Evolutionary conservation across 139 green algal genomes (phyloP).

Genomic region (Tetratostichococcus sp.): DNA sequence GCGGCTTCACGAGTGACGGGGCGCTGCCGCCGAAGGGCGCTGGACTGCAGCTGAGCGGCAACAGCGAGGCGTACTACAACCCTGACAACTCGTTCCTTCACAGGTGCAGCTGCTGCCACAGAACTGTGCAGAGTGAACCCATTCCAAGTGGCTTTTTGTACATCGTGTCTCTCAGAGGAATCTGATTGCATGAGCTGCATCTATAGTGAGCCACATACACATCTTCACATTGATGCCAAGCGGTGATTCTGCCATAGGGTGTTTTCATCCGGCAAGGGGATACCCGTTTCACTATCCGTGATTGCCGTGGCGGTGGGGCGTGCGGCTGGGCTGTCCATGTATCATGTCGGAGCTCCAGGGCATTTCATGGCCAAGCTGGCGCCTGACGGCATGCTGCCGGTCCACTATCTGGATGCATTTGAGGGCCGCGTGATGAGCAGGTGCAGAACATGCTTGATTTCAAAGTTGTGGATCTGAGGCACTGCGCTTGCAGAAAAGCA

Average conservation of each 20-base stretch:
- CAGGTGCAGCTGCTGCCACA: neutral
- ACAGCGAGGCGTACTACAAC: neutral
- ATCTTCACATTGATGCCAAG: too few species aligned
- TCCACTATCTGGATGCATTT: constrained; percentile 61
- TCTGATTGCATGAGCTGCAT: too few species aligned
- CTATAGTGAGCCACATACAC: too few species aligned
- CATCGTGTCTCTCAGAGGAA: too few species aligned
- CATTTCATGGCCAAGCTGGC: constrained; percentile 42
- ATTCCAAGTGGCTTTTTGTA: too few species aligned
- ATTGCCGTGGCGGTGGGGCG: constrained; percentile 49
- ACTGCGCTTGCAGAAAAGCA: neutral
- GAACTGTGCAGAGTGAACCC: too few species aligned
- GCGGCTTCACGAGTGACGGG: neutral
- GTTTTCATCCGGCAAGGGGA: constrained; percentile 28
- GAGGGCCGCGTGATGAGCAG: constrained; percentile 36
- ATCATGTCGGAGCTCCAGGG: constrained; percentile 31
- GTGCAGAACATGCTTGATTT: neutral
- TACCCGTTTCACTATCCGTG: constrained; percentile 57
- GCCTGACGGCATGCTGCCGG: neutral
- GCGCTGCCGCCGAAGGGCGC: neutral
- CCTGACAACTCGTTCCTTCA: neutral
- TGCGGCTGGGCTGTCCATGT: constrained; percentile 36
- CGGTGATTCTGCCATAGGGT: too few species aligned
- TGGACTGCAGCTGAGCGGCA: neutral
- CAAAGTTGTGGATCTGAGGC: neutral